Base-by-base conservation (phyloP, 2,329 filamentous ascomycete species). In the Phialemoniopsis sp. region DNA sequence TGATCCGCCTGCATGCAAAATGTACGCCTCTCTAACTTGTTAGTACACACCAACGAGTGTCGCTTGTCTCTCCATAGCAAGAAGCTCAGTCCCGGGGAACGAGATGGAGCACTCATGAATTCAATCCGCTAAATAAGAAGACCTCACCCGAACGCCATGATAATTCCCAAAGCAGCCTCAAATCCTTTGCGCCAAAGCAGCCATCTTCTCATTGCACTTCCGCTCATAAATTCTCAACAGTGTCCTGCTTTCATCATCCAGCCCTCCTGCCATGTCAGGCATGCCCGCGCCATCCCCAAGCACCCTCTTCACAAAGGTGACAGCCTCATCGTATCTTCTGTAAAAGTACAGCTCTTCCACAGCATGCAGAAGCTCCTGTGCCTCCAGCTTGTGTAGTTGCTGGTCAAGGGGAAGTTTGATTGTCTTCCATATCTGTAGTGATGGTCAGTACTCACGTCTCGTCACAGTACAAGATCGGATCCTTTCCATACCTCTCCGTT, bases 311-410 rank as follows among this genome's bases (percentile, higher is more conserved):
- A 68, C 56, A 33, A 79, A 65, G 10, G 51, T 48, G n/a, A 63
- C 58, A 3, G 66, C 73, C 39, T 73, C 66, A 1, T 55, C 53
- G 41, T 66, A 79, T 28, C 66, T 58, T 6, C 63, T 56, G 46
- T 71, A 71, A 52, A 75, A 79, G 49, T 79, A 79, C 33, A 79
- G 60, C 55, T 80, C 76, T 51, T 79, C 75, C 8, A 74, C 69
- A 1, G 75, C 76, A 49, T 79, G 73, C 15, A 78, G 42, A 9
- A 74, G 48, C n/a, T 71, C 64, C 46, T 78, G 73, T 2, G 64
- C 58, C 28, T 68, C 62, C 32, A 64, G 65, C 49, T 78, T 80
- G 26, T 62, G 58, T 4, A 65, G 3, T 16, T 19, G 16, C 29
- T 19, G 29, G 5, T 46, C 46, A 10, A 73, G 46, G 1, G 73